A percentile compares a stretch with the other conserved stretches of the same genome.
Evolutionary conservation across 108 stramenopile species (phyloP).

Genomic region (Discostella stelligeroides): DNA sequence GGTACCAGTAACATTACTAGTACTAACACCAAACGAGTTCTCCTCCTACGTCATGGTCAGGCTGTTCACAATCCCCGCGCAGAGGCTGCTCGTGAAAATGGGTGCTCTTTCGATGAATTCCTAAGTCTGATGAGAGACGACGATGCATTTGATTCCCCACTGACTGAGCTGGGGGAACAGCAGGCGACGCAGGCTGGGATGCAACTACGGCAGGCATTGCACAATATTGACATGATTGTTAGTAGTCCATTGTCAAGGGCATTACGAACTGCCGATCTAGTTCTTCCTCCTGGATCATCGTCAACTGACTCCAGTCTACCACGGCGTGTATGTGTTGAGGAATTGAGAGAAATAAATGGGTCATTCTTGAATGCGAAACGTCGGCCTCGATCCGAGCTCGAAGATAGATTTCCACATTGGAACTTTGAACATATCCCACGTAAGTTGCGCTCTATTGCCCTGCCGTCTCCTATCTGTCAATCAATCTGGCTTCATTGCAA

Average conservation of each 20-base stretch:
- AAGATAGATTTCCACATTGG: constrained; percentile 67
- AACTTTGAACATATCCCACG: constrained; percentile 47
- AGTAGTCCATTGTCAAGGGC: constrained; percentile 43
- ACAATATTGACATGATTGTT: constrained; percentile 36
- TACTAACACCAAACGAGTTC: too few species aligned
- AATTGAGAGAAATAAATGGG: constrained; percentile 84
- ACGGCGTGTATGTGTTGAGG: constrained; percentile 55
- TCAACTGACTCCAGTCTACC: neutral
- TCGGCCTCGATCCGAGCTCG: constrained; percentile 48
- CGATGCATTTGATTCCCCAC: constrained; percentile 64
- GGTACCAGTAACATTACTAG: too few species aligned
- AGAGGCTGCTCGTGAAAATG: constrained; percentile 62
- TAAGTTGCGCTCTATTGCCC: neutral
- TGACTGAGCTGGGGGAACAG: constrained; percentile 63
- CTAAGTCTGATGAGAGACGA: constrained; percentile 72
- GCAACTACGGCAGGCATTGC: constrained; percentile 20
- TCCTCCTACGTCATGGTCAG: constrained; percentile 75
- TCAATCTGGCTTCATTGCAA: neutral
- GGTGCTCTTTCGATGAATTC: constrained; percentile 74
- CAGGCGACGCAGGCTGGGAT: constrained; percentile 52
- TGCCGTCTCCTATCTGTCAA: too few species aligned
- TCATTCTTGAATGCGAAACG: constrained; percentile 75
- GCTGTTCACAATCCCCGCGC: constrained; percentile 84
- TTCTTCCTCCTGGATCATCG: neutral
- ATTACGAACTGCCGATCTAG: constrained; percentile 43